A percentile compares a stretch with the other conserved stretches of the same genome.
phyloP scores from a whole-genome alignment of 768 basidiomycete species.

The Xerocomellus chrysenteron region DNA sequence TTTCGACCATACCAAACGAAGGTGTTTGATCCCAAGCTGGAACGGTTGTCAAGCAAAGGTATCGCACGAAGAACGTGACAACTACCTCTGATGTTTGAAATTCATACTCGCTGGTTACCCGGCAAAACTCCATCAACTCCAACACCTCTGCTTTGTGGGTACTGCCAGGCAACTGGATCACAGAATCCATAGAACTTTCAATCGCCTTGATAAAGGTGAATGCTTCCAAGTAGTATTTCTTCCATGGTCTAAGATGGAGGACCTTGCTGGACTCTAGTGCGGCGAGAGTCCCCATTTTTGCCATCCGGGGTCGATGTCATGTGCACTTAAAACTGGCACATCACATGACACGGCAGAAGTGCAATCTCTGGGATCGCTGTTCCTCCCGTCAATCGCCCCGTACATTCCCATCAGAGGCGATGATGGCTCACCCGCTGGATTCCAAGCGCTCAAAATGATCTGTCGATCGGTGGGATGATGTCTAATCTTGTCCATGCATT shows the following conservation, averaged over 20 bases:
- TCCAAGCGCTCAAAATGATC: slow-evolving; percentile 97
- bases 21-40: slow-evolving; percentile 83
- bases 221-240: slow-evolving; percentile 81
- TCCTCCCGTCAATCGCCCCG: background rate
- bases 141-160: slow-evolving; percentile 82
- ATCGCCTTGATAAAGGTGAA: slow-evolving; percentile 75
- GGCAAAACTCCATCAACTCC: slow-evolving; percentile 89
- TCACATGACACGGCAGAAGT: slow-evolving; percentile 96
- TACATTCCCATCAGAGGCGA: background rate
- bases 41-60: slow-evolving; percentile 1
- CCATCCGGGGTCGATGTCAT: slow-evolving; percentile 55
- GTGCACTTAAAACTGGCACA: slow-evolving; percentile 98
- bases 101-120: slow-evolving; percentile 75
- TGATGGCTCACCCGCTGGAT: slow-evolving; percentile 75
- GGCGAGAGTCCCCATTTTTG: too few relatives aligned
- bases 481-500: slow-evolving; percentile 90
- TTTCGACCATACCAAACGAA: slow-evolving; percentile 96
- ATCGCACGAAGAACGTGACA: background rate
- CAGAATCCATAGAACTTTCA: slow-evolving; percentile 65
- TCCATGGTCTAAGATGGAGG: slow-evolving; percentile 65
- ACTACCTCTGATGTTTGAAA: slow-evolving; percentile 74
- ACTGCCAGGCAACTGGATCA: slow-evolving; percentile 80
- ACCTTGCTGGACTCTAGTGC: slow-evolving; percentile 66
- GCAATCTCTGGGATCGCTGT: slow-evolving; percentile 95
- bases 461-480: slow-evolving; percentile 90